Base-by-base conservation (phyloP, 2,329 filamentous ascomycete genomes). In the Colletotrichum sp. region DNA sequence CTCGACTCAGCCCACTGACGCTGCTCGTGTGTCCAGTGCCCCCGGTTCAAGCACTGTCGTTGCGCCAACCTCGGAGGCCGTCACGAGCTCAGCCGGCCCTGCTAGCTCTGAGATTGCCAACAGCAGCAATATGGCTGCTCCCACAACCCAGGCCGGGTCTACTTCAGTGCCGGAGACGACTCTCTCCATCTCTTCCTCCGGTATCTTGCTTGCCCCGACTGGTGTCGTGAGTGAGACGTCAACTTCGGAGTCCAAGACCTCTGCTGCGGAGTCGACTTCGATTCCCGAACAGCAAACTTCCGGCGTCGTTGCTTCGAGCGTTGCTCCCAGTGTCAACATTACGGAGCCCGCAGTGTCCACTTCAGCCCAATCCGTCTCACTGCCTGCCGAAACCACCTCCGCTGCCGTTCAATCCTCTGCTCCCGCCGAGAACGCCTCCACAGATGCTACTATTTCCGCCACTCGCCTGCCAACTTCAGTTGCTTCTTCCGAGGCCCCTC, bases 121-220 rank as follows among this genome's bases (percentile, higher is more conserved):
- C 13, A 59, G 63, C 6, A 69, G 72, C 30, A 69, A 52, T 7
- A 24, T 8, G 15, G 36, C 26, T n/a, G 32, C 57, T 16, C 34
- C 67, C 7, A 62, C 57, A 18, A 62, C n/a, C 28, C 34, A 59
- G 32, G 26, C 67, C 16, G 44, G 55, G 5, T 60, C 60, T 4
- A 74, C 21, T 34, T 64, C 64, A 6, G 57, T 70, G 21, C 24
- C 64, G 18, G 69, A 59, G 57, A 21, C 68, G 10, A 70, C 68
- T 18, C 70, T 60, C 6, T 69, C 62, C n/a, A 64, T 66, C 24
- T 69, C 68, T 52, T 72, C 79, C 34, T 78, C 81, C 4, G 76
- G 76, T 21, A 82, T 84, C 69, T 76, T 84, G 7, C 69, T 84
- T 15, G 83, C 80, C 13, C 82, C 82, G 24, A 84, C 81, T 9